Percentiles rank a stretch among this genome's conserved stretches.
Evolutionary conservation across 148 eudicot species (phyloP).

Genomic region (Selenicereus undatus): DNA sequence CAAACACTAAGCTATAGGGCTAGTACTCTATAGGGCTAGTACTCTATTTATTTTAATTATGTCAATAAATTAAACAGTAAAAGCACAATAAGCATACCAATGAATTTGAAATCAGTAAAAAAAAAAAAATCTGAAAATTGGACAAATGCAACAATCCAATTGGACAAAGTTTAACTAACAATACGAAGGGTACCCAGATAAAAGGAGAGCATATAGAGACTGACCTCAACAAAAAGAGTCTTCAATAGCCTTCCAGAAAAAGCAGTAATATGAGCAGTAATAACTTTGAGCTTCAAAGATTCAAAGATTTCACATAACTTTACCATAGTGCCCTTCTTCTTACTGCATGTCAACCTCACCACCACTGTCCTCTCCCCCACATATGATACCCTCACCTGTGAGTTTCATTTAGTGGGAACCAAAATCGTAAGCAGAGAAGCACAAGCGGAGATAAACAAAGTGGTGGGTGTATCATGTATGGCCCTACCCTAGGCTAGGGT

Average conservation of each 20-base stretch:
- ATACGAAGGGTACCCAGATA: neutral
- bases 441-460: neutral
- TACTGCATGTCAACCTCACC: constrained; percentile 69
- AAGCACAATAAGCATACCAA: no score
- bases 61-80: no score
- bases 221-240: constrained; percentile 68
- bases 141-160: no score
- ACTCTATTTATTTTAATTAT: no score
- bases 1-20: no score
- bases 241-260: constrained; percentile 63
- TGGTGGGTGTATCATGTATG: neutral
- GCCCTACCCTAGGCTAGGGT: neutral
- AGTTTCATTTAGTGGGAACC: neutral
- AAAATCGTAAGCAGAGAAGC: no score
- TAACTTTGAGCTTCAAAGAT: constrained; percentile 66
- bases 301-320: constrained; percentile 68
- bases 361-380: constrained; percentile 67
- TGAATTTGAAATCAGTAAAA: no score
- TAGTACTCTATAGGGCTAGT: no score
- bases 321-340: constrained; percentile 58
- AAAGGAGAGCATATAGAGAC: neutral
- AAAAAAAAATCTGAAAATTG: no score
- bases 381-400: constrained; percentile 59
- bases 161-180: neutral
- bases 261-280: constrained; percentile 59